Base-by-base conservation (phyloP, 176 grass and related monocot species). In the Stipa capillata region DNA sequence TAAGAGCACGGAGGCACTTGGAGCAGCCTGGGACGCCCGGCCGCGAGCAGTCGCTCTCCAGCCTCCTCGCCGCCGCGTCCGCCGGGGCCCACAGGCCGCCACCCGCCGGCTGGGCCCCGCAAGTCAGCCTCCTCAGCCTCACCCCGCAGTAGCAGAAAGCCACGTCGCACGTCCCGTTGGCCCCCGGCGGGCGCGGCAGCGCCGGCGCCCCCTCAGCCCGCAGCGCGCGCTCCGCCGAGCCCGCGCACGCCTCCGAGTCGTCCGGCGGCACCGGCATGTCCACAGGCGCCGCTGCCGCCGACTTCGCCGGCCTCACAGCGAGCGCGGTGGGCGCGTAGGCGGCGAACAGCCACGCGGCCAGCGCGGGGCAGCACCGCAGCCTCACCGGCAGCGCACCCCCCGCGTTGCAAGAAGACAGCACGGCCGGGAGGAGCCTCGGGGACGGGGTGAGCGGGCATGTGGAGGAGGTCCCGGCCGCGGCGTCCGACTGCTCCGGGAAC, bases 401-500 rank as follows among this genome's bases (percentile, higher is more conserved):
- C 25, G 65, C 35, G 44, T 28, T 31, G 90, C 92, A 95, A 25
- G 90, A 71, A 29, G 84, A 66, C 13, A 61, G 68, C 64, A 99
- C 90, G 69, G 88, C 85, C 37, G 85, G 88, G 70, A 93, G 78
- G 59, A 99, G 90, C 18, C 54, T 15, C 39, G 87, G 80, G 50
- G 87, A 44, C 0, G 90, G 96, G 59, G 82, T 41, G 69, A 99
- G 76, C 24, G 96, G 92, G 79, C 96, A 99, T 9, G 92, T 74
- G 20, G 89, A 82, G 29, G 96, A 88, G 4, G 87, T 11, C 2
- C 79, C 72, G 3, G 86, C 54, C 31, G 64, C 84, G 27, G 83
- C 53, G 69, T 98, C 81, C 7, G 97, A 95, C 85, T 99, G 97
- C 65, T 99, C 97, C 3, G 92, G 96, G 90, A 99, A 99, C 35